phyloP scores from a whole-genome alignment of 768 basidiomycete genomes.

The Neoboletus subvelutipes region DNA sequence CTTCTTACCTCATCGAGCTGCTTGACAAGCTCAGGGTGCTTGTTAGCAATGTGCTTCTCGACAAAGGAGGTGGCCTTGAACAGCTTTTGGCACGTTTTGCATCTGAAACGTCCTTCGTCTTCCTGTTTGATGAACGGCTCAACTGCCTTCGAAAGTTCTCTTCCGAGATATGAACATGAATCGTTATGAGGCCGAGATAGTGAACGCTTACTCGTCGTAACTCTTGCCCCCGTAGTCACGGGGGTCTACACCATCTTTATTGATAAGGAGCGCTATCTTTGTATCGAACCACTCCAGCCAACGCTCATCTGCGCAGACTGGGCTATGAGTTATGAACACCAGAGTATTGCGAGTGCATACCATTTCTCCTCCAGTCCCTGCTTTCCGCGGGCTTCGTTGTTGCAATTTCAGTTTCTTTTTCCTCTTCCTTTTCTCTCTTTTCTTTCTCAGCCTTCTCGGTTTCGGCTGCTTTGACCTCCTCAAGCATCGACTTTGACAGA shows the following conservation, averaged over 20 bases:
- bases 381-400: slow-evolving; percentile 40
- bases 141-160: slow-evolving; percentile 77
- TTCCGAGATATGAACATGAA: slow-evolving; percentile 33
- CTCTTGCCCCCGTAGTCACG: slow-evolving; percentile 87
- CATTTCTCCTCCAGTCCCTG: slow-evolving; percentile 63
- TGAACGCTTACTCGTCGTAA: slow-evolving; percentile 74
- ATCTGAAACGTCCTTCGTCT: slow-evolving; percentile 95
- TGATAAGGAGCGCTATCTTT: slow-evolving; percentile 79
- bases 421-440: slow-evolving; percentile 45
- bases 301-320: slow-evolving; percentile 60
- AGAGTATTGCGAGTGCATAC: slow-evolving; percentile 37
- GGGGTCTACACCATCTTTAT: slow-evolving; percentile 78
- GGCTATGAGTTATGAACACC: slow-evolving; percentile 10
- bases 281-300: slow-evolving; percentile 90
- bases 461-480: slow-evolving; percentile 61
- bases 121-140: slow-evolving; percentile 89
- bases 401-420: slow-evolving; percentile 38
- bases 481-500: slow-evolving; percentile 56
- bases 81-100: slow-evolving; percentile 94
- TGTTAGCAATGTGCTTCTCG: slow-evolving; percentile 95
- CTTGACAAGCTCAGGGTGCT: slow-evolving; percentile 85
- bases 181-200: slow-evolving; percentile 5
- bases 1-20: slow-evolving; percentile 76
- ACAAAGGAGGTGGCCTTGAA: slow-evolving; percentile 98
- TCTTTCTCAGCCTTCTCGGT: slow-evolving; percentile 45